These are phyloP conservation scores for Sclerotinia minor DNA, from an alignment of 2,329 filamentous ascomycete genomes.

Conservation along the genomic window DNA sequence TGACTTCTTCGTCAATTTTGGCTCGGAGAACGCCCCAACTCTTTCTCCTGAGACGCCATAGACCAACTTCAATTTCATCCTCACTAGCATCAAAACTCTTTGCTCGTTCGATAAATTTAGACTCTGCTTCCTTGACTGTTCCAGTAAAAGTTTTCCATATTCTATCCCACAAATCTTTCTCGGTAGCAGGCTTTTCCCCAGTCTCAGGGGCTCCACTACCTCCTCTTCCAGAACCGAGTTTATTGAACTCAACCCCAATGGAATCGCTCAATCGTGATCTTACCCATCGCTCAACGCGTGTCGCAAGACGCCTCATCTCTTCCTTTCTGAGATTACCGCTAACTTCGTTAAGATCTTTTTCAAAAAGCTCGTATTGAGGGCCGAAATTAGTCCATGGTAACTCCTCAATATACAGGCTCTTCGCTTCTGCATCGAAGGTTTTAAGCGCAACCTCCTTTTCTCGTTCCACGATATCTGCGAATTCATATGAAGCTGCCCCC, in stretches of 20 bases:
- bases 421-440: constrained; percentile 74
- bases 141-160: constrained; percentile 85
- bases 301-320: constrained; percentile 91
- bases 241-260: constrained; percentile 92
- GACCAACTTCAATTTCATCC: constrained; percentile 86
- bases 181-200: constrained; percentile 69
- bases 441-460: constrained; percentile 77
- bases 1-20: constrained; percentile 95
- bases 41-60: constrained; percentile 91
- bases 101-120: constrained; percentile 81
- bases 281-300: constrained; percentile 91
- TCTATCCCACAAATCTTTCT: constrained; percentile 93
- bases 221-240: constrained; percentile 82
- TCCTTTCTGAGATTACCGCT: constrained; percentile 84
- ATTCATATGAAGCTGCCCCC: constrained; percentile 87
- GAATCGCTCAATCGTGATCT: constrained; percentile 83
- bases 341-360: constrained; percentile 88
- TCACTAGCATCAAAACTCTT: constrained; percentile 90
- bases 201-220: constrained; percentile 78
- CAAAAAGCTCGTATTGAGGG: constrained; percentile 75
- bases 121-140: constrained; percentile 82
- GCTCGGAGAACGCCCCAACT: constrained; percentile 88
- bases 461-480: constrained; percentile 84
- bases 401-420: constrained; percentile 73
- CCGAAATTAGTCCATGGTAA: constrained; percentile 85